These are phyloP conservation scores for Aspergillus amoenus DNA, from an alignment of 2,329 filamentous ascomycete genomes.

Conservation along the genomic window DNA sequence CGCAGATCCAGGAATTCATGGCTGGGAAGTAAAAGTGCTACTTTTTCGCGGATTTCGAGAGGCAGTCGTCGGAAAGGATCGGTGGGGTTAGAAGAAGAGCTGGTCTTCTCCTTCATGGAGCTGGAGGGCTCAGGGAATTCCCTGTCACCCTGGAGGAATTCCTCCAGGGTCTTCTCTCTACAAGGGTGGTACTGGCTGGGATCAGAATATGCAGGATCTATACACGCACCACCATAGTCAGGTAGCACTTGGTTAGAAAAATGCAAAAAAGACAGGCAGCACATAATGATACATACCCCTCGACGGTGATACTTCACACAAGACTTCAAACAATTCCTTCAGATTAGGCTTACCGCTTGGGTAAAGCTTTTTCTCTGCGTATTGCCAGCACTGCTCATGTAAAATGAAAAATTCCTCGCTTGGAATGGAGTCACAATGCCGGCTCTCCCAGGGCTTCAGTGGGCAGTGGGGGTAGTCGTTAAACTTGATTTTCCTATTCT, in stretches of 20 bases:
- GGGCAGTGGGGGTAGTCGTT: too few relatives aligned
- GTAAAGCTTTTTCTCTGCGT: neutral
- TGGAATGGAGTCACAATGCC: neutral
- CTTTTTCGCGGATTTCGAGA: constrained; percentile 4
- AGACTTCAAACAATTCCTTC: neutral
- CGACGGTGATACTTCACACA: neutral
- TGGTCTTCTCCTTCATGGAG: neutral
- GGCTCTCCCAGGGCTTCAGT: neutral
- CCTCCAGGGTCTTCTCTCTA: neutral
- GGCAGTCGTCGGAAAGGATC: constrained; percentile 6
- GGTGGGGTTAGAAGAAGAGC: neutral
- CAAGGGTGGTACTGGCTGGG: neutral
- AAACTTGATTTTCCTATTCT: neutral
- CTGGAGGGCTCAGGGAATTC: neutral
- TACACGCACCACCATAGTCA: neutral
- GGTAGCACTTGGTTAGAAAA: neutral
- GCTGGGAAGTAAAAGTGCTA: constrained; percentile 6
- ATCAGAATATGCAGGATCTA: neutral
- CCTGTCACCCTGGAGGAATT: constrained; percentile 5
- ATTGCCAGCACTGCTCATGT: neutral
- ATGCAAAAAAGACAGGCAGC: neutral
- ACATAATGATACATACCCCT: neutral
- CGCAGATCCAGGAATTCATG: constrained; percentile 8
- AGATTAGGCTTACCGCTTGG: neutral
- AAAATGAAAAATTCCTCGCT: neutral